Evolutionary conservation across 139 green algal genomes (phyloP).

Genomic region (Chlamydomonas sp.): DNA sequence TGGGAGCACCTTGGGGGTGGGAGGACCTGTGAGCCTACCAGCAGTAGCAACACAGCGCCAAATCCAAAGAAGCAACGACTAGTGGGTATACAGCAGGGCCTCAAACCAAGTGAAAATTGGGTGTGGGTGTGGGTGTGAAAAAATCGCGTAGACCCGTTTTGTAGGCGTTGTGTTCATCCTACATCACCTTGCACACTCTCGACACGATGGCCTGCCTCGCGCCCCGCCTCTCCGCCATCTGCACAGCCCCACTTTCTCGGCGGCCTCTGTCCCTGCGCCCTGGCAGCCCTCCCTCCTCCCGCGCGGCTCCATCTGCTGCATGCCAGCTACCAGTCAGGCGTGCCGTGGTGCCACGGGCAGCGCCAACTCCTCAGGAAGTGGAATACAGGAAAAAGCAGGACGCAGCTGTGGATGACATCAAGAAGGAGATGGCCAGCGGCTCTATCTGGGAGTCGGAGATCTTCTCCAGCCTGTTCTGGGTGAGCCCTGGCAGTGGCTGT

Average conservation of each 20-base stretch:
- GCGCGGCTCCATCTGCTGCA: neutral
- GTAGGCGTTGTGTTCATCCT: neutral
- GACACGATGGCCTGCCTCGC: neutral
- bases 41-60: too few species aligned
- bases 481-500: too few species aligned
- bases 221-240: neutral
- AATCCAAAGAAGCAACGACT: too few species aligned
- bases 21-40: too few species aligned
- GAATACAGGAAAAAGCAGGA: conserved; percentile 1
- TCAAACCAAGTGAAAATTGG: too few species aligned
- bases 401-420: conserved; percentile 7
- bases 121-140: too few species aligned
- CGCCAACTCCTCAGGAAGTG: neutral
- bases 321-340: neutral
- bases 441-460: conserved; percentile 8
- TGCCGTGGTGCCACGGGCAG: neutral
- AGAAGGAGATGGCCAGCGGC: neutral
- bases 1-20: too few species aligned
- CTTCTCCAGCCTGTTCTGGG: conserved; percentile 7
- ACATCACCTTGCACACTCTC: neutral
- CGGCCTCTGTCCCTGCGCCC: neutral
- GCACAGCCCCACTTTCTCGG: neutral
- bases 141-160: too few species aligned
- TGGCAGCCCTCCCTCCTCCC: neutral
- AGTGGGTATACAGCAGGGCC: too few species aligned